Evolutionary conservation across 805 yeast species (phyloP), one percentile per base, ranked within the genome.

Genomic region (Saturnispora zaruensis): DNA sequence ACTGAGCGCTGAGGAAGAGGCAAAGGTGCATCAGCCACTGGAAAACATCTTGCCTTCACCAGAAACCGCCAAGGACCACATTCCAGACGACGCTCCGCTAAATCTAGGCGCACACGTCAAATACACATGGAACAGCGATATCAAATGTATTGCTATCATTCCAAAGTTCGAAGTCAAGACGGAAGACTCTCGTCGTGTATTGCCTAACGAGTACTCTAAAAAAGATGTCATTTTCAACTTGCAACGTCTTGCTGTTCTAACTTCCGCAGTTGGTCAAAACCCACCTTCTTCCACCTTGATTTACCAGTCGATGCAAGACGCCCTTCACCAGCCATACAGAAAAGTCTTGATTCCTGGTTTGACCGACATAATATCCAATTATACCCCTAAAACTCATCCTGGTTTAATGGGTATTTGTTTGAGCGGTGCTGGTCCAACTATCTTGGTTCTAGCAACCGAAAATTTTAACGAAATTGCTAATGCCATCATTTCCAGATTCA

Each of bases 351-450:
- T 93, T 51, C 99, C 99, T 4, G 99, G 98, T 0, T 75, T 93
- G 49, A 74, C 84, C 9, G 88, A 87, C 54, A 87, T 93, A 45
- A 74, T 93, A 57, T 72, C 80, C 6, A 75, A 84, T 13, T 82
- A 93, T 46, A 87, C 95, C 0, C 96, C 98, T 41, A 74, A 77
- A 42, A 73, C 86, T 5, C 86, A 87, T 64, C 83, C 84, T 1
- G 97, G 97, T 3, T 74, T 90, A 44, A 74, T 93, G 51, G 99
- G 99, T 47, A 87, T 93, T 59, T 93, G 99, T 65, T 74, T 93
- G 51, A 85, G 96, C 25, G 99, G 99, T 48, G 99, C 99, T 6
- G 99, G 99, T 7, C 99, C 99, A 51, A 93, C 99, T 6, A 90
- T 93, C 51, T 72, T 93, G 55, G 95, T 96, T 40, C 75, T 93